A percentile compares a stretch with the other conserved stretches of the same genome.
Conservation (phyloP, 129 eudicot genomes). For the Artemisia annua region DNA sequence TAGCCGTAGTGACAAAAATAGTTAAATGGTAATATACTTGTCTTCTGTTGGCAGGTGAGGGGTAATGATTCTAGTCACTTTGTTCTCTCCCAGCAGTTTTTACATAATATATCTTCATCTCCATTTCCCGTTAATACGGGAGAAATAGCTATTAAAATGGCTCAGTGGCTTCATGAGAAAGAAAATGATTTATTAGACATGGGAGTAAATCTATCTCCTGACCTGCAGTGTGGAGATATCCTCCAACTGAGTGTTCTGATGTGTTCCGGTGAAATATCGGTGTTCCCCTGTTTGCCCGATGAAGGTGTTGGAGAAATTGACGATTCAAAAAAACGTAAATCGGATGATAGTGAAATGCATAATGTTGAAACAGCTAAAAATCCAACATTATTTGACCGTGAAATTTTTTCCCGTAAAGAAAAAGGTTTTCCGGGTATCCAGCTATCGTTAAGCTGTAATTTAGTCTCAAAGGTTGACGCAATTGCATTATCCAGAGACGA, state of each 20-base stretch:
- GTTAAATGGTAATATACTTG: background rate
- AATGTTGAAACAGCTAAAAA: conserved; percentile 50
- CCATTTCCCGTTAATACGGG: conserved; percentile 78
- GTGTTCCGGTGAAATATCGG: conserved; percentile 60
- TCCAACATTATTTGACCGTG: conserved; percentile 49
- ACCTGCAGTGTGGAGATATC: conserved; percentile 85
- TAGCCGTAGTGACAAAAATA: background rate
- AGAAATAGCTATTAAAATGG: conserved; percentile 60
- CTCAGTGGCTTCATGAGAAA: conserved; percentile 69
- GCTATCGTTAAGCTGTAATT: conserved; percentile 45
- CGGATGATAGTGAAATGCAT: conserved; percentile 46
- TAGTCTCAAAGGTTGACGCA: conserved; percentile 44
- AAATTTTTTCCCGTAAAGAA: conserved; percentile 59
- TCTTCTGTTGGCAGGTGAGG: conserved; percentile 55
- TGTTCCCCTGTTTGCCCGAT: conserved; percentile 69
- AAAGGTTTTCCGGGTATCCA: conserved; percentile 94
- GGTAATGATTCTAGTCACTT: conserved; percentile 58
- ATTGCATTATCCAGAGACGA: conserved; percentile 39
- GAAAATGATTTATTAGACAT: conserved; percentile 57
- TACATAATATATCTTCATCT: conserved; percentile 52
- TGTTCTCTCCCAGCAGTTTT: conserved; percentile 71
- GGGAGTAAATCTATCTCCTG: conserved; percentile 58
- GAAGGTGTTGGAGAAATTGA: conserved; percentile 89
- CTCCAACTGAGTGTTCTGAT: conserved; percentile 62
- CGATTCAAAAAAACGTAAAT: conserved; percentile 66